Conservation (phyloP, 1,139 yeast species). For the Saccharomycopsis hybrid region DNA sequence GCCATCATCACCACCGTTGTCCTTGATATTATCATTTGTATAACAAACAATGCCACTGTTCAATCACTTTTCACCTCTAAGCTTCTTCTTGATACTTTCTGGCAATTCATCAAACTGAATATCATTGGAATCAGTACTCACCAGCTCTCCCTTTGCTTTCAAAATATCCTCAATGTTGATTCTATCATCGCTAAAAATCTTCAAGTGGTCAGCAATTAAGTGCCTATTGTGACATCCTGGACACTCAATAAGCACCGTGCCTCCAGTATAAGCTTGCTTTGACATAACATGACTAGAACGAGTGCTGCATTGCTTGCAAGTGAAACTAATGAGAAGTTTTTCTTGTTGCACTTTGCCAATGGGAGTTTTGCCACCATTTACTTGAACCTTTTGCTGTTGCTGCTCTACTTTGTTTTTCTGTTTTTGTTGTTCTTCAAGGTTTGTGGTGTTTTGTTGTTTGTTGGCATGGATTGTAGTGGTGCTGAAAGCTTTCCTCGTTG, state of each 20-base stretch:
- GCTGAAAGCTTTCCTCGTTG: not conserved
- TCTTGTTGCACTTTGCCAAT: constrained; percentile 53
- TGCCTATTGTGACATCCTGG: constrained; percentile 89
- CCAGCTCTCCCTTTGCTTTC: constrained; percentile 65
- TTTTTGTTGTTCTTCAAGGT: not conserved
- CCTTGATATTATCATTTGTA: too few species aligned
- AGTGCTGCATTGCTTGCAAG: constrained; percentile 82
- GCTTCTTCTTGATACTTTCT: constrained; percentile 41
- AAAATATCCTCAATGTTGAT: constrained; percentile 79
- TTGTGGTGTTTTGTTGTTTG: too few species aligned
- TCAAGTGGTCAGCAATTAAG: constrained; percentile 86
- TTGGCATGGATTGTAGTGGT: too few species aligned
- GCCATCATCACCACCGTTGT: too few species aligned
- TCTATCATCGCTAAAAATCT: constrained; percentile 68
- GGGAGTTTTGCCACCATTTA: constrained; percentile 14
- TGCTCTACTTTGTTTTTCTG: not conserved
- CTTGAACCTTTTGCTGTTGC: not conserved
- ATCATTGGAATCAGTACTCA: constrained; percentile 56
- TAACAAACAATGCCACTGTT: not conserved
- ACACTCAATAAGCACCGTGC: constrained; percentile 85
- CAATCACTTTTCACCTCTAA: not conserved
- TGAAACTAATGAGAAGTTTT: constrained; percentile 79
- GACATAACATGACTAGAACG: constrained; percentile 84
- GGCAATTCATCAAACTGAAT: constrained; percentile 71
- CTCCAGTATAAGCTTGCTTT: constrained; percentile 82